These are phyloP conservation scores for Trametes maxima DNA, from an alignment of 768 basidiomycete species.

Conservation along the genomic window DNA sequence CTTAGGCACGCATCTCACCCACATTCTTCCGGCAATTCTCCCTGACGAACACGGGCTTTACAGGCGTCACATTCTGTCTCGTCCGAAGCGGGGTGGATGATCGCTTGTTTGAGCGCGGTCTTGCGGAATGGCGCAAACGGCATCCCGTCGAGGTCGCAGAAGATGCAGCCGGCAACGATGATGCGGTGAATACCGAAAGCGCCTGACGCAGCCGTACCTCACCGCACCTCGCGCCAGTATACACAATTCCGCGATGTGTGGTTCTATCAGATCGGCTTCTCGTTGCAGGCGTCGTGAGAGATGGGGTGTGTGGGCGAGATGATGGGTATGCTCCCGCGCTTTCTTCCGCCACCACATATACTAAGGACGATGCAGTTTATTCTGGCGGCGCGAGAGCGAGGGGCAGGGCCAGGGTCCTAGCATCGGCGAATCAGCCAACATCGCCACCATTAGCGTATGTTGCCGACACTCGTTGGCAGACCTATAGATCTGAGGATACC, in stretches of 20 bases:
- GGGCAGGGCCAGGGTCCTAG: no score
- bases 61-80: constrained; percentile 84
- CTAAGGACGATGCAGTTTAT: background rate
- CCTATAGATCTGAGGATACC: no score
- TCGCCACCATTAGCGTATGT: no score
- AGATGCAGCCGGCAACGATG: constrained; percentile 14
- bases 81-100: constrained; percentile 63
- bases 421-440: no score
- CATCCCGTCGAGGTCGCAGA: constrained; percentile 35
- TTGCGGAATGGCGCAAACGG: constrained; percentile 67
- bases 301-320: background rate
- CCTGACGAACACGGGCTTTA: background rate
- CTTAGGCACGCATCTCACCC: constrained; percentile 28
- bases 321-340: background rate
- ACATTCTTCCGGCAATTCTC: background rate
- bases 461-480: no score
- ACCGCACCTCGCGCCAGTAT: background rate
- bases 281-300: background rate
- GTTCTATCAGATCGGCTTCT: background rate
- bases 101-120: constrained; percentile 67
- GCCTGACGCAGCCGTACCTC: background rate
- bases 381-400: no score
- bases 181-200: background rate
- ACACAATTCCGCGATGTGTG: background rate
- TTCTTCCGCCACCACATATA: background rate